Percentiles rank a stretch among this genome's conserved stretches.
Evolutionary conservation across 305 asterid genomes (phyloP).

Genomic region (Fraxinus latifolia): DNA sequence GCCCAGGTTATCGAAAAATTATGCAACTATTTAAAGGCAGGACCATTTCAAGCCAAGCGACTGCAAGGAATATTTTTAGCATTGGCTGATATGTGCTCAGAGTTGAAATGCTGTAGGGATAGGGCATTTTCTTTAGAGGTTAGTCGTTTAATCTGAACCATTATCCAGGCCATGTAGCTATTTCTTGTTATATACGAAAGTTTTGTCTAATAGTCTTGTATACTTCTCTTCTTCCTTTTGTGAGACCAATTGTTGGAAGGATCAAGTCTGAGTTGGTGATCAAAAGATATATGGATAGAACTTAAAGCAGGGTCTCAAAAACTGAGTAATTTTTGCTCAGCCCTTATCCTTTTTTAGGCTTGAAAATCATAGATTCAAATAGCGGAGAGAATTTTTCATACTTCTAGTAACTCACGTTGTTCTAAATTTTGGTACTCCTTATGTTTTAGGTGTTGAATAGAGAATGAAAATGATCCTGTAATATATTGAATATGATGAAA

Average conservation of each 20-base stretch:
- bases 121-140: constrained; percentile 63
- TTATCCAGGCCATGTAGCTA: constrained; percentile 17
- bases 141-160: constrained; percentile 26
- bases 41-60: constrained; percentile 56
- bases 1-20: constrained; percentile 61
- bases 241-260: background rate
- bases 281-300: background rate
- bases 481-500: background rate
- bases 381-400: background rate
- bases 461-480: background rate
- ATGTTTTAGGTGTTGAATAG: background rate
- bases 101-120: constrained; percentile 81
- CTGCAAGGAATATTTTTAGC: constrained; percentile 73
- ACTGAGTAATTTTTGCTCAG: background rate
- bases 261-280: background rate
- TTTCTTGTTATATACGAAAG: constrained; percentile 2
- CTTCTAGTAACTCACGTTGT: background rate
- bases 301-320: background rate
- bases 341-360: background rate
- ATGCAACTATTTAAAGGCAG: constrained; percentile 51
- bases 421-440: background rate
- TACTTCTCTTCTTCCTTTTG: background rate
- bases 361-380: background rate
- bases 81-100: constrained; percentile 76
- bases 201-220: background rate